Conservation (phyloP, 164 flowering plant species). For the Aristolochia californica region DNA sequence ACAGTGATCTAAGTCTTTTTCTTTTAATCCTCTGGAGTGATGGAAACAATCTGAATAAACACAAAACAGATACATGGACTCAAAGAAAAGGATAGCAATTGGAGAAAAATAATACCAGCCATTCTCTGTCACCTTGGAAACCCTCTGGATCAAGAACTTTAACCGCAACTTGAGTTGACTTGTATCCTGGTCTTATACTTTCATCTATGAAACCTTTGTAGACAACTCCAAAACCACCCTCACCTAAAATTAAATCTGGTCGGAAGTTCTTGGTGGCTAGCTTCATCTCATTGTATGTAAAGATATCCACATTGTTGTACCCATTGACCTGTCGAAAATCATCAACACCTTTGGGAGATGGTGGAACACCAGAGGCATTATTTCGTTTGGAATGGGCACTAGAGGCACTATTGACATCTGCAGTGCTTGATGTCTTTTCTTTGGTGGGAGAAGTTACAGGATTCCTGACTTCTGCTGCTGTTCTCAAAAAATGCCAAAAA, state of each 20-base stretch:
- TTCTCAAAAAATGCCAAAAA: too few relatives aligned
- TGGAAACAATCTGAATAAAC: not conserved
- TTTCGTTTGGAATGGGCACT: too few relatives aligned
- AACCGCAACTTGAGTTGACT: slow-evolving; percentile 61
- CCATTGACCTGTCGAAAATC: slow-evolving; percentile 63
- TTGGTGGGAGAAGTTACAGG: slow-evolving; percentile 9
- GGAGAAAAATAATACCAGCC: slow-evolving; percentile 61
- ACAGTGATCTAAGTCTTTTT: too few relatives aligned
- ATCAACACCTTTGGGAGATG: slow-evolving; percentile 45
- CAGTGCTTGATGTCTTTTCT: slow-evolving; percentile 5
- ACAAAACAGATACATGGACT: not conserved
- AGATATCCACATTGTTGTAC: slow-evolving; percentile 52
- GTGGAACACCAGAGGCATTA: slow-evolving; percentile 10
- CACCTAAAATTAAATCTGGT: slow-evolving; percentile 76
- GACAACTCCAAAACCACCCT: slow-evolving; percentile 96
- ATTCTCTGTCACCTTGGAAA: slow-evolving; percentile 85
- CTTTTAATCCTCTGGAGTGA: too few relatives aligned
- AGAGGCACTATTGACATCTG: slow-evolving; percentile 2
- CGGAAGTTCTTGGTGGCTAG: slow-evolving; percentile 79
- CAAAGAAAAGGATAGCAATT: not conserved
- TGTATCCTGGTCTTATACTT: slow-evolving; percentile 55
- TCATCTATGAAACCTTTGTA: slow-evolving; percentile 82
- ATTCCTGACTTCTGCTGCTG: too few relatives aligned
- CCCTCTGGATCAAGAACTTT: slow-evolving; percentile 84
- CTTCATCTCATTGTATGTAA: slow-evolving; percentile 73